A percentile compares a stretch with the other conserved stretches of the same genome.
Evolutionary conservation across 352 stramenopile genomes (phyloP).

Genomic region (Phytophthora fragariae): DNA sequence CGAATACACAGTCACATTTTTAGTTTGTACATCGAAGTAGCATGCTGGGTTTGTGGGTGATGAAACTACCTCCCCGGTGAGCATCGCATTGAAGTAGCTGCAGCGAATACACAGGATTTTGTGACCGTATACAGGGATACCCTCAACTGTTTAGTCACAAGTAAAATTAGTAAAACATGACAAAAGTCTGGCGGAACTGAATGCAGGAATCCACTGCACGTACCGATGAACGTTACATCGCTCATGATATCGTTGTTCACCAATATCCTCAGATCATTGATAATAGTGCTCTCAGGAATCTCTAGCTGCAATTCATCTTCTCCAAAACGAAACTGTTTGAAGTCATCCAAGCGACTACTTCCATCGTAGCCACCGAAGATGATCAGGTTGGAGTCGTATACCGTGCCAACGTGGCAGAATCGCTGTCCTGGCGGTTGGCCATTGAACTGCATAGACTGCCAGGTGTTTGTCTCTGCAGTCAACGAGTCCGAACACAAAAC

Average conservation of each 20-base stretch:
- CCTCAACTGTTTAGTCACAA: slow-evolving; percentile 66
- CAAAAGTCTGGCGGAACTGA: background rate
- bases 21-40: slow-evolving; percentile 1
- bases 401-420: slow-evolving; percentile 97
- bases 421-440: slow-evolving; percentile 89
- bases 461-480: slow-evolving; percentile 60
- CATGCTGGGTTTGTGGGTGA: background rate
- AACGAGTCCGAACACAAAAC: background rate
- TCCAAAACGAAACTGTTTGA: slow-evolving; percentile 92
- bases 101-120: slow-evolving; percentile 95
- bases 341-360: slow-evolving; percentile 95
- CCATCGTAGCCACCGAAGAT: slow-evolving; percentile 98
- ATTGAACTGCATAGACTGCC: slow-evolving; percentile 83
- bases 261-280: slow-evolving; percentile 73
- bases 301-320: slow-evolving; percentile 83
- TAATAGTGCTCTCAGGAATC: slow-evolving; percentile 86
- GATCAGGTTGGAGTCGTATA: slow-evolving; percentile 94
- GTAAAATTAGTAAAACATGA: background rate
- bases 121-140: slow-evolving; percentile 87
- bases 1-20: background rate
- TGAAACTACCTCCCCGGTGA: slow-evolving; percentile 71
- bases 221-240: slow-evolving; percentile 90
- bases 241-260: slow-evolving; percentile 91
- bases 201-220: background rate
- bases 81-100: slow-evolving; percentile 94